Evolutionary conservation across 331 rosid species (phyloP).

Genomic region (Prunus yedoensis): DNA sequence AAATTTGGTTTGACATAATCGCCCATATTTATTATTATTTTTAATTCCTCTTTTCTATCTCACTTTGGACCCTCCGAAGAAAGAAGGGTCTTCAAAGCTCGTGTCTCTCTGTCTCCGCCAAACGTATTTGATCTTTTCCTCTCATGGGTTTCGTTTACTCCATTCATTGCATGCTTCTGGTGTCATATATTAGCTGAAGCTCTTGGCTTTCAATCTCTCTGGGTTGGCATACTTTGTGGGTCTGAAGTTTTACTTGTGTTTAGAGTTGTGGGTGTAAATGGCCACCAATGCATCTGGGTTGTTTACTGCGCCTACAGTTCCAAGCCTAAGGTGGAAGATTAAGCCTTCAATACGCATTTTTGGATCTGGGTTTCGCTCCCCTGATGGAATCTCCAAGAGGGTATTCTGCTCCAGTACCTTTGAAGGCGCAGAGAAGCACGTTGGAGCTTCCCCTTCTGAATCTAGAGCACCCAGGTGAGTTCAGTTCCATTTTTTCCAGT

Average conservation of each 20-base stretch:
- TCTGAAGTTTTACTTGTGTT: not conserved
- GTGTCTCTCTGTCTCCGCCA: constrained; percentile 17
- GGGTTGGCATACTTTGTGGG: not conserved
- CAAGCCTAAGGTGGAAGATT: constrained; percentile 45
- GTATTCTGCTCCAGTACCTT: constrained; percentile 50
- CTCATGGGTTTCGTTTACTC: constrained; percentile 37
- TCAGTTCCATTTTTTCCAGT: constrained; percentile 15
- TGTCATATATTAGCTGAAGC: constrained; percentile 23
- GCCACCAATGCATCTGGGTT: constrained; percentile 93
- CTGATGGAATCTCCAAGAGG: constrained; percentile 42
- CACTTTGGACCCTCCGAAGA: constrained; percentile 53
- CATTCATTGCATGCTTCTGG: constrained; percentile 22
- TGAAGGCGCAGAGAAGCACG: constrained; percentile 51
- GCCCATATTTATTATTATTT: constrained; percentile 20
- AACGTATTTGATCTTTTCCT: constrained; percentile 10
- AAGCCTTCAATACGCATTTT: constrained; percentile 39
- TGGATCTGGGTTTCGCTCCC: constrained; percentile 54
- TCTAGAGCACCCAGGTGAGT: constrained; percentile 59
- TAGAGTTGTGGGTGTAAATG: constrained; percentile 41
- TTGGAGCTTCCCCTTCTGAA: constrained; percentile 60
- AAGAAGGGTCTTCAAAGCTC: not conserved
- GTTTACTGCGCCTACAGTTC: constrained; percentile 57
- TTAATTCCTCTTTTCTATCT: not conserved
- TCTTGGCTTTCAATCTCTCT: constrained; percentile 12
- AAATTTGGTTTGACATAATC: constrained; percentile 53